A percentile compares a stretch with the other conserved stretches of the same genome.
Evolutionary conservation across 495 filamentous ascomycete species (phyloP).

Genomic region (Penicillium fimorum): DNA sequence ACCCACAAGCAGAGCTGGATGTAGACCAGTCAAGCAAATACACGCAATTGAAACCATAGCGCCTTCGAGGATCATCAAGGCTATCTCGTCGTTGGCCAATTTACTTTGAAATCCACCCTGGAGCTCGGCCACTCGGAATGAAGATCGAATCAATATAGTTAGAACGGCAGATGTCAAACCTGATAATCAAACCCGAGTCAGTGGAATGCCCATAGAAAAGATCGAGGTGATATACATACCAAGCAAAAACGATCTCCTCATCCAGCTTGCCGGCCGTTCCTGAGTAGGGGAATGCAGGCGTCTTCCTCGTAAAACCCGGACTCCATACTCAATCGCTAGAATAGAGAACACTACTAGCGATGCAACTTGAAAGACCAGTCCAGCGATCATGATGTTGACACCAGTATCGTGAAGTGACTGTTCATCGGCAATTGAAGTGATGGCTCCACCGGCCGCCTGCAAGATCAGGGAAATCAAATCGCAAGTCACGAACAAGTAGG

Average conservation of each 20-base stretch:
- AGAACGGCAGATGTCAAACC: slow-evolving; percentile 52
- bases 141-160: slow-evolving; percentile 59
- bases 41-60: slow-evolving; percentile 64
- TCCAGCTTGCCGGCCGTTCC: slow-evolving; percentile 6
- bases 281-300: slow-evolving; percentile 11
- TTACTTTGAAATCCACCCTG: slow-evolving; percentile 57
- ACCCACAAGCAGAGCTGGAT: slow-evolving; percentile 3
- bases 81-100: slow-evolving; percentile 57
- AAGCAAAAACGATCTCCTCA: slow-evolving; percentile 19
- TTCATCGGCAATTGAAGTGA: slow-evolving; percentile 44
- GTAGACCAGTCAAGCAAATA: slow-evolving; percentile 48
- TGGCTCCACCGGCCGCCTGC: slow-evolving; percentile 53
- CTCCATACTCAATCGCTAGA: slow-evolving; percentile 45
- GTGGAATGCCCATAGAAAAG: neutral
- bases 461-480: slow-evolving; percentile 55
- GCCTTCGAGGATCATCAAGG: slow-evolving; percentile 70
- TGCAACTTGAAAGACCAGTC: slow-evolving; percentile 53
- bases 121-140: slow-evolving; percentile 66
- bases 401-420: slow-evolving; percentile 30
- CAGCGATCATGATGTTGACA: slow-evolving; percentile 55
- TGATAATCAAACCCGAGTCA: slow-evolving; percentile 6
- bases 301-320: slow-evolving; percentile 2
- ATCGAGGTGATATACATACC: slow-evolving; percentile 6
- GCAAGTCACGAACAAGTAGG: slow-evolving; percentile 51
- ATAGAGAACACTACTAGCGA: slow-evolving; percentile 52